phyloP scores from a whole-genome alignment of 371 early-diverging fungal genomes.

The Zopfochytrium polystomum region DNA sequence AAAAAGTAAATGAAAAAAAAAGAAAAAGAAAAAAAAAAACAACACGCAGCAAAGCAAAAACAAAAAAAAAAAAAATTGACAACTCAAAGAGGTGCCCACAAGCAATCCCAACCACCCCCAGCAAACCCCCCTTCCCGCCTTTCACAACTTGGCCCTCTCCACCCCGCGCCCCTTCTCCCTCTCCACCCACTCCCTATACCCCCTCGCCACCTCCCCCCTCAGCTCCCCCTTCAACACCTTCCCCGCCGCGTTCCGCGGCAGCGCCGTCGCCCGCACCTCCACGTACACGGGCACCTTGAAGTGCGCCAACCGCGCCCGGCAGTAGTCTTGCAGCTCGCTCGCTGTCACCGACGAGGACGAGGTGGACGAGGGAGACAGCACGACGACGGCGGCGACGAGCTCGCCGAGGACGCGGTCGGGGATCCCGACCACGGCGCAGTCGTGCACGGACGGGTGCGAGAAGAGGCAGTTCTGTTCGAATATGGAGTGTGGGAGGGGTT shows the following conservation, averaged over 20 bases:
- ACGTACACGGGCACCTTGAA: conserved; percentile 29
- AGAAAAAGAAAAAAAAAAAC: too few relatives aligned
- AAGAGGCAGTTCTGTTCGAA: conserved; percentile 9
- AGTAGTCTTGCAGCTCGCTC: conserved; percentile 3
- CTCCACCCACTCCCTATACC: too few relatives aligned
- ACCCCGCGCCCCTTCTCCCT: too few relatives aligned
- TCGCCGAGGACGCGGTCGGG: conserved; percentile 25
- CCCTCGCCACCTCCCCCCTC: conserved; percentile 6
- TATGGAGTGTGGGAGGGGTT: too few relatives aligned
- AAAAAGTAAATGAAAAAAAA: too few relatives aligned
- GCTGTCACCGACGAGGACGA: neutral
- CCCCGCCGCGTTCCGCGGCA: conserved; percentile 22
- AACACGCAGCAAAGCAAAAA: too few relatives aligned
- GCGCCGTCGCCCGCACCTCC: conserved; percentile 12
- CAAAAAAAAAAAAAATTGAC: too few relatives aligned
- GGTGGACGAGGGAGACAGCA: neutral
- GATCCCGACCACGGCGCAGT: conserved; percentile 25
- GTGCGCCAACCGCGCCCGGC: conserved; percentile 11
- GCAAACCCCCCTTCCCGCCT: too few relatives aligned
- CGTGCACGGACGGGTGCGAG: conserved; percentile 17
- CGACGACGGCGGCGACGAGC: conserved; percentile 26
- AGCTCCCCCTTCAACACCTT: conserved; percentile 26
- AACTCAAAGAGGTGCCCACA: too few relatives aligned
- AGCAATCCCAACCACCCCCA: too few relatives aligned
- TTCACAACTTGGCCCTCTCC: too few relatives aligned